Evolutionary conservation across 768 basidiomycete genomes (phyloP), one percentile per base, ranked within the genome.

Genomic region (Gymnopilus dilepis): DNA sequence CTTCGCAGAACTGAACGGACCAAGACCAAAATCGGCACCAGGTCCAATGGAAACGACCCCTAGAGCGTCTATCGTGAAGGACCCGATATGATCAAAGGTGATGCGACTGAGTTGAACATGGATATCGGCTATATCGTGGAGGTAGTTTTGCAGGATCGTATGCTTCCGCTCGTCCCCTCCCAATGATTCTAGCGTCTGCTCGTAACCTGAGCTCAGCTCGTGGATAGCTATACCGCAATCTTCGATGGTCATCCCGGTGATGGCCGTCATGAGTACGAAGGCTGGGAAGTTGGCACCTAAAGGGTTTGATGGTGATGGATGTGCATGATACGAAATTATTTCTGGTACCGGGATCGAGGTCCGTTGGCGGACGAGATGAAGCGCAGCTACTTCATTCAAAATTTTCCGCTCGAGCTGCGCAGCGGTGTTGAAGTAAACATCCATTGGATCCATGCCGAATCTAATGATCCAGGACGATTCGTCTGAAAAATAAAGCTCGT

Each of bases 371-470:
- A 80, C 78, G 45, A 80, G 72, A 59, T 70, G 76, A 51, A 80
- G 73, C 1, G 78, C 75, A n/a, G 77, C 78, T 9, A 76, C 78
- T 67, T 80, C 78, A 65, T 80, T 80, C 37, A 77, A 67, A 42
- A 80, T 80, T 68, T 80, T 80, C 21, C 78, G 75, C 60, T 78
- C 77, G 9, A 80, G 74, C 63, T 80, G 78, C 30, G 74, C 77
- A 22, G 77, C 69, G 26, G 78, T 80, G 65, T 78, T 78, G 70
- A 77, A 80, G 59, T 77, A 77, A 21, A 71, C 76, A 61, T 78
- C 76, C 72, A 76, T 76, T 1, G 78, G 75, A 9, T 73, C 70
- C 73, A 80, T 75, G 12, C 77, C 78, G 58, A 78, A 78, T 30
- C 78, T 72, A 50, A 78, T 74, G 56, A 80, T 77, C 78, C 78